Evolutionary conservation across 2,329 filamentous ascomycete species (phyloP).

Genomic region (Magnaporthales sp.): DNA sequence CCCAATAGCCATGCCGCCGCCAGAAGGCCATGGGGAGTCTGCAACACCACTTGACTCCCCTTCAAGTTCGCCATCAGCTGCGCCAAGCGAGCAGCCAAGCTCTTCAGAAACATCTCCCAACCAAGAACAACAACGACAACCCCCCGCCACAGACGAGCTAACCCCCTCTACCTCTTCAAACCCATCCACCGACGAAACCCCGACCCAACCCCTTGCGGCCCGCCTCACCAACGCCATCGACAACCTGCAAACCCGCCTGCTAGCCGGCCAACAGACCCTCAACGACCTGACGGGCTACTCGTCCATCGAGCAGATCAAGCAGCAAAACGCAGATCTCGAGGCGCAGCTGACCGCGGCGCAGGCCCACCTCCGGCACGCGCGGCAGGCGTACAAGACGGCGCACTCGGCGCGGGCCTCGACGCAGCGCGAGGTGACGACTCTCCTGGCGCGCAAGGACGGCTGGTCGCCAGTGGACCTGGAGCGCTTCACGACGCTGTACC

Average conservation of each 20-base stretch:
- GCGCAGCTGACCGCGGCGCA: constrained; percentile 49
- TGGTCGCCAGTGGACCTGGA: constrained; percentile 86
- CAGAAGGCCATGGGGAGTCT: background rate
- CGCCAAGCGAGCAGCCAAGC: background rate
- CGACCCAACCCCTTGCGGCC: constrained; percentile 36
- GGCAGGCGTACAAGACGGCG: constrained; percentile 71
- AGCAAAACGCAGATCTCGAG: constrained; percentile 64
- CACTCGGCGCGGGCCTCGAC: constrained; percentile 77
- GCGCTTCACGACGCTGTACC: constrained; percentile 86
- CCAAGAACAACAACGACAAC: background rate
- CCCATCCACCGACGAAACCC: constrained; percentile 7
- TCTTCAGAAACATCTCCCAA: background rate
- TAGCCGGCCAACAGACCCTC: constrained; percentile 77
- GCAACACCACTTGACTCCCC: background rate
- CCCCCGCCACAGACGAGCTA: background rate
- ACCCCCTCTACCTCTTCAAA: constrained; percentile 7
- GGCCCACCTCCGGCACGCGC: constrained; percentile 58
- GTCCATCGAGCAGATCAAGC: constrained; percentile 78
- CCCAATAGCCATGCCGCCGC: background rate
- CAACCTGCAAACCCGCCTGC: constrained; percentile 73
- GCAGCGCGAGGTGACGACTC: constrained; percentile 89
- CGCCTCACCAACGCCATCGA: constrained; percentile 73
- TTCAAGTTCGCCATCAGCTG: background rate
- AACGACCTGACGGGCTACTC: constrained; percentile 95
- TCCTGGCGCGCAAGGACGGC: constrained; percentile 87